phyloP scores from a whole-genome alignment of 179 eudicot species.

The Actinidia chinensis region DNA sequence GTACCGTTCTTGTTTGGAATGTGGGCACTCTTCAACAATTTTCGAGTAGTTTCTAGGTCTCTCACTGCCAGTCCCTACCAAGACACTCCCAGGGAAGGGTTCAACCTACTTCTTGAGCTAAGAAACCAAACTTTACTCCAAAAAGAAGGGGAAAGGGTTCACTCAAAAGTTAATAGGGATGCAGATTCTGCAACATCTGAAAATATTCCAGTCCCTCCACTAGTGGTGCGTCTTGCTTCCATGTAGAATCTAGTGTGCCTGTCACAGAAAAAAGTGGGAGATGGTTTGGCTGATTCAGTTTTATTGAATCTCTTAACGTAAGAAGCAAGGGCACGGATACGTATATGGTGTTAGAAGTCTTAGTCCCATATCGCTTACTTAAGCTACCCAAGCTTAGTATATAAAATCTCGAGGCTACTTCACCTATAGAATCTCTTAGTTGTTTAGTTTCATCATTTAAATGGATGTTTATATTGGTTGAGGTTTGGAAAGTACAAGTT shows the following conservation, averaged over 20 bases:
- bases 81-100: slow-evolving; percentile 61
- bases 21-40: slow-evolving; percentile 77
- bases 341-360: too few species aligned
- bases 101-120: slow-evolving; percentile 41
- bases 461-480: neutral
- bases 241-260: too few species aligned
- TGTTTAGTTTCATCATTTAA: too few species aligned
- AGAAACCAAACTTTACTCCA: slow-evolving; percentile 73
- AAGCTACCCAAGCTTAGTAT: too few species aligned
- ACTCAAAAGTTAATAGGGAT: slow-evolving; percentile 46
- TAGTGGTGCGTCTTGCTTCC: too few species aligned
- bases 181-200: slow-evolving; percentile 32
- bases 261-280: slow-evolving; percentile 26
- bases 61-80: slow-evolving; percentile 82
- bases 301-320: slow-evolving; percentile 17
- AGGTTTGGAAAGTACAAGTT: slow-evolving; percentile 44
- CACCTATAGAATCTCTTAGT: too few species aligned
- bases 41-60: slow-evolving; percentile 86
- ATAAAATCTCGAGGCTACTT: too few species aligned
- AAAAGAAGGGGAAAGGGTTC: slow-evolving; percentile 51
- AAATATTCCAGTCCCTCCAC: too few species aligned
- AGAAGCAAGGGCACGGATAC: too few species aligned
- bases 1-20: slow-evolving; percentile 80
- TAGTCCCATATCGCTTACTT: too few species aligned
- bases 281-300: slow-evolving; percentile 24